phyloP scores from a whole-genome alignment of 345 rosid genomes.

The Murraya paniculata region DNA sequence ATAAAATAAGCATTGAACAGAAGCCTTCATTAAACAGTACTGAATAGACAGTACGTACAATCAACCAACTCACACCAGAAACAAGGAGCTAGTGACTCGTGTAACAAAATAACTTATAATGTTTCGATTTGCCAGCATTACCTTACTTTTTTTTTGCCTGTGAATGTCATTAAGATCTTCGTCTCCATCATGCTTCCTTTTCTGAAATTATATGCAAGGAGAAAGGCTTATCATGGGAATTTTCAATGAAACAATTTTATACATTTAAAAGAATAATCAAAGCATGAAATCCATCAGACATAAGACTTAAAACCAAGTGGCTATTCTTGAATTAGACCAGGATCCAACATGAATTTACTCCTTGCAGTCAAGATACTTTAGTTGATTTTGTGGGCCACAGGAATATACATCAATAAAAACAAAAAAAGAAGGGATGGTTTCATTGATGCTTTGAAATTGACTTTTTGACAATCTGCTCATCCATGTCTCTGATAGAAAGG shows the following conservation, averaged over 20 bases:
- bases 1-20: slow-evolving; percentile 6
- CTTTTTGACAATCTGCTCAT: neutral
- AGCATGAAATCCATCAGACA: neutral
- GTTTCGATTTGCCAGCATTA: slow-evolving; percentile 28
- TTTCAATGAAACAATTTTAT: neutral
- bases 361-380: neutral
- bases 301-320: neutral
- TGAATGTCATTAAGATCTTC: slow-evolving; percentile 83
- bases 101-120: neutral
- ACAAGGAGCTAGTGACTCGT: neutral
- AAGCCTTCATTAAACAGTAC: slow-evolving; percentile 10
- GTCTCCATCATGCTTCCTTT: slow-evolving; percentile 93
- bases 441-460: neutral
- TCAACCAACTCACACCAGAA: slow-evolving; percentile 4
- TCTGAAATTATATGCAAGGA: slow-evolving; percentile 47
- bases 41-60: neutral
- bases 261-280: neutral
- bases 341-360: neutral
- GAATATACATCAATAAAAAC: neutral
- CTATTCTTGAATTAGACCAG: neutral
- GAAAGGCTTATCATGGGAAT: slow-evolving; percentile 10
- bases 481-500: neutral
- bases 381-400: neutral
- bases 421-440: neutral
- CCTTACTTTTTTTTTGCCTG: slow-evolving; percentile 94